A percentile compares a stretch with the other conserved stretches of the same genome.
Conservation (phyloP, 352 stramenopile genomes). For the Saprolegnia parasitica region DNA sequence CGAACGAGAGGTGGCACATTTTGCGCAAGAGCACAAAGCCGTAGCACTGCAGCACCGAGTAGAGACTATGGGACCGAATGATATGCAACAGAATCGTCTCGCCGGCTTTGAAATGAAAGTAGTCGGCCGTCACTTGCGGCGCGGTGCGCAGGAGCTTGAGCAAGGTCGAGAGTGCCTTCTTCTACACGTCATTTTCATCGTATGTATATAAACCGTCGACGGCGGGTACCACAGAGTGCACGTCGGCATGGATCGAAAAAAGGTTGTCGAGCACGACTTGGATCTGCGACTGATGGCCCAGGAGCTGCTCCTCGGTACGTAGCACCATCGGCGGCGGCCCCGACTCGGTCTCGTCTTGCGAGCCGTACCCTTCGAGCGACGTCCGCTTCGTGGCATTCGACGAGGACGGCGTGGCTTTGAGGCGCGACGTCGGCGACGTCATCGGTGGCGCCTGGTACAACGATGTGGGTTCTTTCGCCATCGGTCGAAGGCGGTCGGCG, state of each 20-base stretch:
- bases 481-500: conserved; percentile 16
- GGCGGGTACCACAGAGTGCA: conserved; percentile 27
- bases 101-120: conserved; percentile 50
- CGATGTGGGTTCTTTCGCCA: neutral
- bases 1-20: conserved; percentile 61
- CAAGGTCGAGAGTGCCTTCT: conserved; percentile 60
- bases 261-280: conserved; percentile 24
- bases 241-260: conserved; percentile 29
- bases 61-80: conserved; percentile 48
- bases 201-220: no score
- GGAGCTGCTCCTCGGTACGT: conserved; percentile 20
- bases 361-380: conserved; percentile 8
- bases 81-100: conserved; percentile 53
- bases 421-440: neutral
- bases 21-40: conserved; percentile 72
- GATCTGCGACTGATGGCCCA: conserved; percentile 21
- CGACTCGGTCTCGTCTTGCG: conserved; percentile 8
- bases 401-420: neutral
- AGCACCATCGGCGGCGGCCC: neutral
- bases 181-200: no score
- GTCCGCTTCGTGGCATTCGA: neutral
- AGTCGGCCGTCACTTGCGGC: conserved; percentile 64
- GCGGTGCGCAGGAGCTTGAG: conserved; percentile 56
- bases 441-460: conserved; percentile 1
- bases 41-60: conserved; percentile 71